phyloP scores from a whole-genome alignment of 192 early-diverging fungal species.

The Dispira simplex region DNA sequence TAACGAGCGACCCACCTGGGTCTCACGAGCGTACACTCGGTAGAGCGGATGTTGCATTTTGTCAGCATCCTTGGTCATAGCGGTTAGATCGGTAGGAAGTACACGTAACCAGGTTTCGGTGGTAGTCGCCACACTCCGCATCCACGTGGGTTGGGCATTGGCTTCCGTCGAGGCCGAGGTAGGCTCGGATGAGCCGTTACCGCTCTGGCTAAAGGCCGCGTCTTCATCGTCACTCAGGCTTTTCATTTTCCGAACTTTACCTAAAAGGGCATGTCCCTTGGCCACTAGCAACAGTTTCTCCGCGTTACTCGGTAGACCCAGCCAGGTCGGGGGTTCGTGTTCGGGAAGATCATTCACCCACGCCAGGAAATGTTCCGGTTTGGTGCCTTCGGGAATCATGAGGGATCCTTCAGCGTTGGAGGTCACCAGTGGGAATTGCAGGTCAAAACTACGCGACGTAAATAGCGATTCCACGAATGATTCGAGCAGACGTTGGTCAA shows the following conservation, averaged over 20 bases:
- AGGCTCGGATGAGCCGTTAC: slow-evolving; percentile 13
- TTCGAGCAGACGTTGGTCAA: slow-evolving; percentile 75
- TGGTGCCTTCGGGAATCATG: slow-evolving; percentile 72
- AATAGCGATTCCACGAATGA: slow-evolving; percentile 79
- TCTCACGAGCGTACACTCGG: slow-evolving; percentile 76
- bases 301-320: slow-evolving; percentile 86
- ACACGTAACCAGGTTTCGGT: slow-evolving; percentile 38
- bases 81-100: slow-evolving; percentile 28
- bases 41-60: slow-evolving; percentile 42
- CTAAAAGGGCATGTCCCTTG: slow-evolving; percentile 65
- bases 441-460: slow-evolving; percentile 56
- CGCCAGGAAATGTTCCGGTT: slow-evolving; percentile 64
- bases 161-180: slow-evolving; percentile 13
- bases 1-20: slow-evolving; percentile 37
- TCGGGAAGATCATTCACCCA: slow-evolving; percentile 86
- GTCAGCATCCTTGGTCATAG: slow-evolving; percentile 4
- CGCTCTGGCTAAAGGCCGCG: slow-evolving; percentile 20
- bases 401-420: slow-evolving; percentile 22
- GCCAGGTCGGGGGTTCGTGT: slow-evolving; percentile 90
- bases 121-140: slow-evolving; percentile 40
- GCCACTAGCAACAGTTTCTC: slow-evolving; percentile 76
- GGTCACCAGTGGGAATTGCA: slow-evolving; percentile 63
- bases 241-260: slow-evolving; percentile 75
- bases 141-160: slow-evolving; percentile 49
- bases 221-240: slow-evolving; percentile 72